Evolutionary conservation across 164 flowering plant species (phyloP).

Genomic region (Liquidambar formosana): DNA sequence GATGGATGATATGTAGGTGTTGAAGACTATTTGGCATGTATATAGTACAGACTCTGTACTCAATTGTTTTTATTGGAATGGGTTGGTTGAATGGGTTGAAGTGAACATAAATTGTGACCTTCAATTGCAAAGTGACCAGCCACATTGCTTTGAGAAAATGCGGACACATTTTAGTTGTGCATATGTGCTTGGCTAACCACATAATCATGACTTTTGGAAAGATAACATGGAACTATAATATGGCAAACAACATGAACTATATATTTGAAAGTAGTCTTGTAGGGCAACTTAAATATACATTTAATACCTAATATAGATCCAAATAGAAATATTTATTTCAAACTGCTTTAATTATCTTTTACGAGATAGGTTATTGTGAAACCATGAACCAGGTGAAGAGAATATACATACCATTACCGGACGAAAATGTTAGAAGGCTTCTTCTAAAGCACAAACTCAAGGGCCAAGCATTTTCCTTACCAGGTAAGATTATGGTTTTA

Average conservation of each 20-base stretch:
- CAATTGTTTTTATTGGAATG: not conserved
- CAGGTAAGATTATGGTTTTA: constrained; percentile 51
- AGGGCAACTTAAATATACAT: not conserved
- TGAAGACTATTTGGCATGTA: too few relatives aligned
- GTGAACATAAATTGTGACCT: not conserved
- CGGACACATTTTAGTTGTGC: not conserved
- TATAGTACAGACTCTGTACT: too few relatives aligned
- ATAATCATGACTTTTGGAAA: not conserved
- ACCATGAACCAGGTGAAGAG: constrained; percentile 75
- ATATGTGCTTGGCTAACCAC: not conserved
- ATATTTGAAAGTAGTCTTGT: too few relatives aligned
- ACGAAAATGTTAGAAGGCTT: constrained; percentile 69
- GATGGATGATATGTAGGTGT: too few relatives aligned
- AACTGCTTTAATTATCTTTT: too few relatives aligned
- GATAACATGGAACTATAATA: not conserved
- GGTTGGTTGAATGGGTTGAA: not conserved
- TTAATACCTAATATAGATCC: not conserved
- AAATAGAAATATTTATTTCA: too few relatives aligned
- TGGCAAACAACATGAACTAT: too few relatives aligned
- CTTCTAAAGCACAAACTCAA: constrained; percentile 79
- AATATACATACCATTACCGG: constrained; percentile 92
- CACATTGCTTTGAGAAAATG: not conserved
- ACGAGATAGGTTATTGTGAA: not conserved
- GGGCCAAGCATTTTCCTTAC: constrained; percentile 86
- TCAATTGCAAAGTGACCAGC: not conserved